Evolutionary conservation across 2,329 filamentous ascomycete species (phyloP), one percentile per base, ranked within the genome.

Genomic region (Arachnopeziza araneosa): DNA sequence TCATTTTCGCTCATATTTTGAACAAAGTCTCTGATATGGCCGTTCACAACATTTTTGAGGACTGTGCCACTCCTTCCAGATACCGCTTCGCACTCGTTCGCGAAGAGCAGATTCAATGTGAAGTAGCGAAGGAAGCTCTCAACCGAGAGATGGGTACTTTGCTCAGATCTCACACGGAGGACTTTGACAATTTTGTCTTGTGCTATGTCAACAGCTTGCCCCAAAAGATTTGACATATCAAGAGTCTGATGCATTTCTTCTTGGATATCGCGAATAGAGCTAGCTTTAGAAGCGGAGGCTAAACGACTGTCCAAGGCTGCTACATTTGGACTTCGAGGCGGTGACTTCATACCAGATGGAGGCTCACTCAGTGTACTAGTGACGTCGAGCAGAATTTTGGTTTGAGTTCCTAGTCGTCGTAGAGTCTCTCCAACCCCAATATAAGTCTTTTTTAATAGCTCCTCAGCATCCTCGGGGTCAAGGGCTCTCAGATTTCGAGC

Each of bases 331-430:
- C 67, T 73, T 64, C 67, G 61, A 30, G 68, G 70, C 24, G 71
- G 52, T 24, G 53, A 55, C 21, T 12, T 50, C 12, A 36, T 8
- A 1, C n/a, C 70, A 21, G 70, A 73, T 50, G 57, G 24, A 30
- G 68, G 61, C 56, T 70, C 66, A 5, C 66, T 67, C 56, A 71
- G 64, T 14, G 85, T 87, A 72, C 92, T 96, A 0, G 93, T 95
- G 22, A 96, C 90, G 73, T 99, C 95, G 10, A 99, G 80, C n/a
- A 99, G 76, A 10, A 98, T 87, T 73, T 99, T 99, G 58, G 95
- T 89, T 72, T 98, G 93, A 0, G 91, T 93, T 21, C 91, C 91
- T 8, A 97, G 78, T 69, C 95, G 83, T 59, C 95, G 83, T 54
- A 99, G 74, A 2, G 90, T 90, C 76, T 99, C 95, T 3, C 93